Conservation (phyloP, 1,139 yeast species). For the Hanseniaspora gamundiae region DNA sequence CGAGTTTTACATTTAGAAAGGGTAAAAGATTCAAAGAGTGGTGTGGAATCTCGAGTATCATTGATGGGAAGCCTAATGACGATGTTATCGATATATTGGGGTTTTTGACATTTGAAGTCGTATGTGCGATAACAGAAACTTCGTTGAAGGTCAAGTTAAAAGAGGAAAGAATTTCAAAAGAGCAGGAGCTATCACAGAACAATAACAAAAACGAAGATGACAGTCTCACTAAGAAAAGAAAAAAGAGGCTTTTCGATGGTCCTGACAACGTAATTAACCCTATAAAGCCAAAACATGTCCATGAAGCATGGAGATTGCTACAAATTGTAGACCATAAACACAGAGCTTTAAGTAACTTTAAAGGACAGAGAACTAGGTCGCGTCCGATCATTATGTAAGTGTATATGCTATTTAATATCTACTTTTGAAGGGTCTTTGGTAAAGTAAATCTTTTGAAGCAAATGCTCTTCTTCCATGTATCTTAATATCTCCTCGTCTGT, state of each 20-base stretch:
- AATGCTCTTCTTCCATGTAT: conserved; percentile 9
- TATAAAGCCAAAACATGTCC: conserved; percentile 67
- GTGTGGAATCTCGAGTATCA: conserved; percentile 78
- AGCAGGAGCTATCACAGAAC: conserved; percentile 20
- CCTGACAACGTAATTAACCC: conserved; percentile 86
- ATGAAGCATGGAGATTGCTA: conserved; percentile 82
- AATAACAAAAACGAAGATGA: conserved; percentile 10
- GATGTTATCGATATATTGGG: conserved; percentile 95
- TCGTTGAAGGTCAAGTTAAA: conserved; percentile 70
- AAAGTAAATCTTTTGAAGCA: conserved; percentile 16
- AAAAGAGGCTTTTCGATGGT: conserved; percentile 71
- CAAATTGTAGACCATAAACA: conserved; percentile 53
- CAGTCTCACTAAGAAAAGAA: conserved; percentile 25
- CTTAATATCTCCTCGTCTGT: conserved; percentile 9
- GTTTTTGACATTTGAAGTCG: conserved; percentile 90
- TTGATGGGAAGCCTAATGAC: conserved; percentile 88
- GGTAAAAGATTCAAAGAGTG: conserved; percentile 89
- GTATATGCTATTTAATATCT: conserved; percentile 6
- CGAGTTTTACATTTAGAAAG: conserved; percentile 88
- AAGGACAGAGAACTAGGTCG: conserved; percentile 49
- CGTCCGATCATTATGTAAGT: conserved; percentile 24
- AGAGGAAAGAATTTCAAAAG: conserved; percentile 38
- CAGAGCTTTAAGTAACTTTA: conserved; percentile 58
- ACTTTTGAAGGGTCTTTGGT: conserved; percentile 11
- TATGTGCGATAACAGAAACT: conserved; percentile 85